Conservation (phyloP, 331 rosid species). For the Ulmus americana region DNA sequence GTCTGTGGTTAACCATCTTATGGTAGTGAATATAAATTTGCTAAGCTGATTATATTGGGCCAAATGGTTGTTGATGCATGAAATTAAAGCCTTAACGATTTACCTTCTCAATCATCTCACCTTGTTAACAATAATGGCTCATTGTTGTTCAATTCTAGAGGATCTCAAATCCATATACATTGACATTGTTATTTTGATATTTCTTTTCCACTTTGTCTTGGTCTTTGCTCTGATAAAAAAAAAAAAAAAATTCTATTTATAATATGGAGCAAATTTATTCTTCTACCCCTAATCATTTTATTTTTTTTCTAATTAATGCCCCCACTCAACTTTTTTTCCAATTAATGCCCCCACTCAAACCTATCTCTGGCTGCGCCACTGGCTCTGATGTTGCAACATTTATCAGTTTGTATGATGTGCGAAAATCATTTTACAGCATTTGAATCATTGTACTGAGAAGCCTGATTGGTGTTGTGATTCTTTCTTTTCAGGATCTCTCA, state of each 20-base stretch:
- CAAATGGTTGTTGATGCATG: neutral
- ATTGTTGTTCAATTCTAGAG: neutral
- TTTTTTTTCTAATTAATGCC: too few relatives aligned
- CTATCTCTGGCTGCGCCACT: too few relatives aligned
- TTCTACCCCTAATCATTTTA: too few relatives aligned
- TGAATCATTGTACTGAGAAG: conserved; percentile 10
- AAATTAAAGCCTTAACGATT: neutral
- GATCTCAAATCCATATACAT: neutral
- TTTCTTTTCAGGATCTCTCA: conserved; percentile 52
- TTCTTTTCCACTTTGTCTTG: neutral
- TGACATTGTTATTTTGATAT: neutral
- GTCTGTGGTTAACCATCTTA: neutral
- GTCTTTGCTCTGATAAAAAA: neutral
- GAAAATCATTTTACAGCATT: conserved; percentile 2
- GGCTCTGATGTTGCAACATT: neutral
- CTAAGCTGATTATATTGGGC: neutral
- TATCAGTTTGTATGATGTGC: neutral
- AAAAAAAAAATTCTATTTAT: too few relatives aligned
- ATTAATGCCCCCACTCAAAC: too few relatives aligned
- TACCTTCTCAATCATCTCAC: neutral
- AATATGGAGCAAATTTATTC: too few relatives aligned
- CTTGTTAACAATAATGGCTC: neutral
- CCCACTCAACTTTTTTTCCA: too few relatives aligned
- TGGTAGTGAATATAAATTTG: neutral
- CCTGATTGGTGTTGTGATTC: conserved; percentile 25